Evolutionary conservation across 2,329 filamentous ascomycete species (phyloP).

Genomic region (Nannizzia gypsea): DNA sequence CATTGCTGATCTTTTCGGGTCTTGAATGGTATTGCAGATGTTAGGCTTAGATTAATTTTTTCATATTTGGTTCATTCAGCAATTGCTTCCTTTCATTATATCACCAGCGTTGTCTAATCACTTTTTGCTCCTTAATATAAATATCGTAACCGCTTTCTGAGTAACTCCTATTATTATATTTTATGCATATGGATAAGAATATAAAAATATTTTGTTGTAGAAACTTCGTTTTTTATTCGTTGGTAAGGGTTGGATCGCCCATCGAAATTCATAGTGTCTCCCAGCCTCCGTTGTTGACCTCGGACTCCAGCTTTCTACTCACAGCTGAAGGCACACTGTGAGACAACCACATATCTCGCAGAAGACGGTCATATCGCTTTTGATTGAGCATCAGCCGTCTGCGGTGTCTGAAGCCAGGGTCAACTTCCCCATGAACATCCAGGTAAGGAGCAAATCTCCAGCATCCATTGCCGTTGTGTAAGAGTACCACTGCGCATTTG

Average conservation of each 20-base stretch:
- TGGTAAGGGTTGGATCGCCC: neutral
- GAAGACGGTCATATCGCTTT: slow-evolving; percentile 78
- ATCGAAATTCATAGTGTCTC: slow-evolving; percentile 46
- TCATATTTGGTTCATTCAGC: too few species aligned
- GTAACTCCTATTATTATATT: too few species aligned
- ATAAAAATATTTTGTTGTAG: neutral
- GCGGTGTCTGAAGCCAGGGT: slow-evolving; percentile 76
- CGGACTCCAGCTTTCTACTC: slow-evolving; percentile 77
- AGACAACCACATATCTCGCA: slow-evolving; percentile 73
- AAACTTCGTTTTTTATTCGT: neutral
- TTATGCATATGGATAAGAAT: neutral
- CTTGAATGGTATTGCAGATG: too few species aligned
- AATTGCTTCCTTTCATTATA: too few species aligned
- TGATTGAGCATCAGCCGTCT: slow-evolving; percentile 88
- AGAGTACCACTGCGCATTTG: slow-evolving; percentile 83
- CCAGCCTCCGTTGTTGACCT: slow-evolving; percentile 96
- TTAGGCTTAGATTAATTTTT: too few species aligned
- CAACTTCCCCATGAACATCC: slow-evolving; percentile 89
- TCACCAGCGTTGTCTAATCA: too few species aligned
- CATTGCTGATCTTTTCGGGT: neutral
- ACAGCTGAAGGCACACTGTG: slow-evolving; percentile 84
- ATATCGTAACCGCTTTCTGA: too few species aligned
- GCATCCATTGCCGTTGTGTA: slow-evolving; percentile 69
- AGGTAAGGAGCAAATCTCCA: slow-evolving; percentile 86
- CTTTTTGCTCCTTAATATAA: too few species aligned